Percentiles rank a stretch among this genome's conserved stretches.
These are phyloP conservation scores for Sordariomycetes sp. DNA, from an alignment of 2,329 filamentous ascomycete species.

Conservation along the genomic window DNA sequence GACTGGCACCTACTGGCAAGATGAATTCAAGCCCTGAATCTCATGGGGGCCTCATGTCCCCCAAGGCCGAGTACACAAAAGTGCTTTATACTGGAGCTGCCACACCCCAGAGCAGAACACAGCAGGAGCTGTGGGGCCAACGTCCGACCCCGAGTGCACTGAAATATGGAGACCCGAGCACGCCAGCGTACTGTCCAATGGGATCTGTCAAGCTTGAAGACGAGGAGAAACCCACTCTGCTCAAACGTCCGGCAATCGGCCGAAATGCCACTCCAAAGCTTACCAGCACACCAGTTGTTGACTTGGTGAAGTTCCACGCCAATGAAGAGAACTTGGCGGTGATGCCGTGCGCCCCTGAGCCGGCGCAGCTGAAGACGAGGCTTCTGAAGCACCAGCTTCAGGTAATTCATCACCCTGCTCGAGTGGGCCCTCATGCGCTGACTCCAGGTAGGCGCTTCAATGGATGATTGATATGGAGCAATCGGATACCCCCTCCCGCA, in stretches of 20 bases:
- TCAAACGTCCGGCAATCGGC: neutral
- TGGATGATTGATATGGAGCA: neutral
- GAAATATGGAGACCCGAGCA: neutral
- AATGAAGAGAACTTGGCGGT: neutral
- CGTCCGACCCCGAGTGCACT: neutral
- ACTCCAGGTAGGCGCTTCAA: neutral
- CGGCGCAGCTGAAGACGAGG: neutral
- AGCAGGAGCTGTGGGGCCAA: too few species aligned
- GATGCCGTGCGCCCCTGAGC: neutral
- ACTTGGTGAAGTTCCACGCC: neutral
- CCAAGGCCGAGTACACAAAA: neutral
- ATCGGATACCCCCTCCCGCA: neutral
- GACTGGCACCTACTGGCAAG: neutral
- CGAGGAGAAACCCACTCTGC: neutral
- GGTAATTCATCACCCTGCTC: neutral
- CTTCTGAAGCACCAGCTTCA: neutral
- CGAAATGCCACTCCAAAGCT: neutral
- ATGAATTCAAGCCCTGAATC: neutral
- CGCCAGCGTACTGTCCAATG: neutral
- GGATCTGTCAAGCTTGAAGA: neutral
- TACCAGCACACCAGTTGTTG: neutral
- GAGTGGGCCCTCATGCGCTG: neutral
- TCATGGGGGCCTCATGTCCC: neutral
- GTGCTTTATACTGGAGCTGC: neutral
- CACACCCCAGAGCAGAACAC: too few species aligned